These are phyloP conservation scores for Smittium culicis DNA, from an alignment of 371 early-diverging fungal species.

Conservation along the genomic window DNA sequence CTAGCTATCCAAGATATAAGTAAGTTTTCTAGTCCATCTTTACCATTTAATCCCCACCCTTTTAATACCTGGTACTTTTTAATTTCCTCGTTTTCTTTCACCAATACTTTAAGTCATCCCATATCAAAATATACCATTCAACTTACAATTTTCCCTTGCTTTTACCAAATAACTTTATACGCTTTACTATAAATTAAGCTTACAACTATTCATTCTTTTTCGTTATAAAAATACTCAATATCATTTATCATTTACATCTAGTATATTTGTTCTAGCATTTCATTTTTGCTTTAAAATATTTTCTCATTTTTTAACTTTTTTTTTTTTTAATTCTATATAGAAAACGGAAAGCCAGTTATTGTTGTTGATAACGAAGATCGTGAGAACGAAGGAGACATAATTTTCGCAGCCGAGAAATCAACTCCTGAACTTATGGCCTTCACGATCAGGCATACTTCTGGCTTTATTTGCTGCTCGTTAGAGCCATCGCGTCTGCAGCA, in stretches of 20 bases:
- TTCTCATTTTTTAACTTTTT: not conserved
- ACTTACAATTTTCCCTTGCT: not conserved
- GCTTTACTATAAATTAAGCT: no score
- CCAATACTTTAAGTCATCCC: no score
- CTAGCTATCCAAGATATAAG: slow-evolving; percentile 60
- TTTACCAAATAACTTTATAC: no score
- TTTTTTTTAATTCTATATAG: slow-evolving; percentile 18
- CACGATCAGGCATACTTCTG: slow-evolving; percentile 83
- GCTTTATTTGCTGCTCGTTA: slow-evolving; percentile 80
- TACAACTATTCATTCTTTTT: no score
- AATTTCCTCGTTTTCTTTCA: no score
- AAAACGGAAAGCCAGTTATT: slow-evolving; percentile 68
- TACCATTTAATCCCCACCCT: not conserved
- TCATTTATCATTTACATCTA: no score
- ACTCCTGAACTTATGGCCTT: slow-evolving; percentile 88
- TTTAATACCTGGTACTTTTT: no score
- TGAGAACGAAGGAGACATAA: slow-evolving; percentile 95
- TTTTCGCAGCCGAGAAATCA: slow-evolving; percentile 78
- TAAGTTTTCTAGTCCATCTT: slow-evolving; percentile 23
- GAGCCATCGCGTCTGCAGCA: slow-evolving; percentile 58
- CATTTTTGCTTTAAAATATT: not conserved
- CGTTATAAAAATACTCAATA: no score
- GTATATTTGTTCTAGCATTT: no score
- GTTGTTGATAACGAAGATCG: slow-evolving; percentile 93
- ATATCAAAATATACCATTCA: no score